These are phyloP conservation scores for Scleroderma citrinum DNA, from an alignment of 768 basidiomycete genomes.

Conservation along the genomic window DNA sequence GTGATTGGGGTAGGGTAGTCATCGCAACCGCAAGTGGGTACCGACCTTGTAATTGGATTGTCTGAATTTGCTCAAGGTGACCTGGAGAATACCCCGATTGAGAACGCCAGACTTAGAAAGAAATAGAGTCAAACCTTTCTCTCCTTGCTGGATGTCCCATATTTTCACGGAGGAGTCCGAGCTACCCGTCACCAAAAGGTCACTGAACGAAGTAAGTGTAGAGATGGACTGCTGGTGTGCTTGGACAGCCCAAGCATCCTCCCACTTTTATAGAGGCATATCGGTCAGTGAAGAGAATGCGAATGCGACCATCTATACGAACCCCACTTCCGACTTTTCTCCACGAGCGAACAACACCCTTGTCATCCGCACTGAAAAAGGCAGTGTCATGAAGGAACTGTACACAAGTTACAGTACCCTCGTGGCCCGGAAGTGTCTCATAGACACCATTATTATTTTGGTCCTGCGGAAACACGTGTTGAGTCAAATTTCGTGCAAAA, in stretches of 20 bases:
- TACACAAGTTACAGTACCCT: slow-evolving; percentile 69
- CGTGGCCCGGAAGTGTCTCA: slow-evolving; percentile 71
- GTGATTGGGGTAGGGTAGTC: slow-evolving; percentile 56
- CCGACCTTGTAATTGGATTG: slow-evolving; percentile 56
- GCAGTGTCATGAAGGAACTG: slow-evolving; percentile 50
- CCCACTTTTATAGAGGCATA: slow-evolving; percentile 48
- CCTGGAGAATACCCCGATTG: slow-evolving; percentile 27
- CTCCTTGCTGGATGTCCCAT: slow-evolving; percentile 44
- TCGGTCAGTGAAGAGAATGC: slow-evolving; percentile 12
- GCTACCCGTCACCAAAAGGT: slow-evolving; percentile 64
- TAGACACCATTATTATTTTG: slow-evolving; percentile 47
- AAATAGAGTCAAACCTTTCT: slow-evolving; percentile 22
- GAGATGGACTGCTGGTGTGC: slow-evolving; percentile 72
- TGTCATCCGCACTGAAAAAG: slow-evolving; percentile 72
- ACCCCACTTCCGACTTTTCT: slow-evolving; percentile 25
- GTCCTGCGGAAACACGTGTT: slow-evolving; percentile 34
- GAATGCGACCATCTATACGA: slow-evolving; percentile 11
- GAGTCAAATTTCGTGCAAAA: background rate
- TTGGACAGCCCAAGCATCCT: slow-evolving; percentile 31
- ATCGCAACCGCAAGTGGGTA: slow-evolving; percentile 72
- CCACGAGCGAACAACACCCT: slow-evolving; percentile 67
- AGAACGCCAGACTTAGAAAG: background rate
- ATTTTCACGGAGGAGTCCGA: slow-evolving; percentile 78
- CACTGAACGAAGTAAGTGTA: slow-evolving; percentile 47
- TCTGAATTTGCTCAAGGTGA: slow-evolving; percentile 44